Conservation (phyloP, 2,329 filamentous ascomycete genomes). For the Diaporthe australafricana region DNA sequence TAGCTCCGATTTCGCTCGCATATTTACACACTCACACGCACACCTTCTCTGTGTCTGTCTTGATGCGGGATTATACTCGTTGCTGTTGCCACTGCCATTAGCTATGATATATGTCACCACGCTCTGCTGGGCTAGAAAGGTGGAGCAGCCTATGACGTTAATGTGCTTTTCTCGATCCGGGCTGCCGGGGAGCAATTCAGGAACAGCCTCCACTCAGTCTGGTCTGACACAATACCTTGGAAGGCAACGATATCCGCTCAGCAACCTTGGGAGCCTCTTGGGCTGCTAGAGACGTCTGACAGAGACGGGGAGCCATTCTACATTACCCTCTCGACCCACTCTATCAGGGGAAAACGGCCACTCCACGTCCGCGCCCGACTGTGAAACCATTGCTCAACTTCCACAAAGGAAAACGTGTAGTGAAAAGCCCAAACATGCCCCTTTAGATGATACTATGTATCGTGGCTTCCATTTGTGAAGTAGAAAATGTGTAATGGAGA, state of each 20-base stretch:
- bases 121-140: background rate
- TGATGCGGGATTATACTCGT: background rate
- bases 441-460: background rate
- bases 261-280: background rate
- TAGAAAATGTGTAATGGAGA: slow-evolving; percentile 21
- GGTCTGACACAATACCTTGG: background rate
- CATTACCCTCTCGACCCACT: background rate
- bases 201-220: background rate
- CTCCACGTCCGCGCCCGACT: background rate
- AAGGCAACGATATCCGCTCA: background rate
- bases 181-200: background rate
- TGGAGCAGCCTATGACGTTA: slow-evolving; percentile 14
- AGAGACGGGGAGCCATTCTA: background rate
- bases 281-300: background rate
- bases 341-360: background rate
- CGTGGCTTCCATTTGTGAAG: slow-evolving; percentile 11
- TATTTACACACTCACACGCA: too few relatives aligned
- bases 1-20: background rate
- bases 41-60: background rate
- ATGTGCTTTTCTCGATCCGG: background rate
- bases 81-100: background rate
- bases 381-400: background rate
- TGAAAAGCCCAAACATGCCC: background rate
- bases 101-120: background rate
- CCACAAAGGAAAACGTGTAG: background rate